phyloP scores from a whole-genome alignment of 2,329 filamentous ascomycete species.

The Xylariaceae sp. region DNA sequence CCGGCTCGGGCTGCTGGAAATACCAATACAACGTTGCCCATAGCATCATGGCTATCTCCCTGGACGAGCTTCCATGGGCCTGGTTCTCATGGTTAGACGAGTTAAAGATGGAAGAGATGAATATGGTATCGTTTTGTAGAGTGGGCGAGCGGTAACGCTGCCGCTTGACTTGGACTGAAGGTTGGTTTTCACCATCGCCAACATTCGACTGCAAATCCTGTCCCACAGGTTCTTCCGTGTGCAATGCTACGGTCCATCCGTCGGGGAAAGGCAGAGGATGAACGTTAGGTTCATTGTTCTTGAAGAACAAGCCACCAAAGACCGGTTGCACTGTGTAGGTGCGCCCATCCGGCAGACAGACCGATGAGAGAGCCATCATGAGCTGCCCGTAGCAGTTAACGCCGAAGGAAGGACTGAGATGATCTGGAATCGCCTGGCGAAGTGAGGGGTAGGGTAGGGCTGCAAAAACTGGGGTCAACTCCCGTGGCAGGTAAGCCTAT shows the following conservation, averaged over 20 bases:
- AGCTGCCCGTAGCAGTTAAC: background rate
- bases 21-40: constrained; percentile 97
- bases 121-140: constrained; percentile 72
- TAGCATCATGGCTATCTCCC: constrained; percentile 93
- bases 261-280: constrained; percentile 69
- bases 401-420: background rate
- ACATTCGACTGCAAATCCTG: constrained; percentile 29
- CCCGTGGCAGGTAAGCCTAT: no score
- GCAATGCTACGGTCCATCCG: constrained; percentile 85
- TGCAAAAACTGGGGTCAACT: no score
- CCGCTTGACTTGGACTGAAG: constrained; percentile 37
- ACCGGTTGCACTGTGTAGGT: constrained; percentile 75
- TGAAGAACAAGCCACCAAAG: constrained; percentile 90
- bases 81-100: constrained; percentile 76
- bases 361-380: constrained; percentile 38
- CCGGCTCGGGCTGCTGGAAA: constrained; percentile 80
- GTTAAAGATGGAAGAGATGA: constrained; percentile 86
- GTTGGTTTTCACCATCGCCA: constrained; percentile 28
- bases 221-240: constrained; percentile 52
- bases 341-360: constrained; percentile 84
- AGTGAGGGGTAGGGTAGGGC: background rate
- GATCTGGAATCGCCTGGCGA: background rate
- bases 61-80: constrained; percentile 70
- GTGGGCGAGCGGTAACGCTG: constrained; percentile 71
- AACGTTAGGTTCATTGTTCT: constrained; percentile 66